Evolutionary conservation across 768 basidiomycete genomes (phyloP).

Genomic region (Porphyrellus cyaneotinctus): DNA sequence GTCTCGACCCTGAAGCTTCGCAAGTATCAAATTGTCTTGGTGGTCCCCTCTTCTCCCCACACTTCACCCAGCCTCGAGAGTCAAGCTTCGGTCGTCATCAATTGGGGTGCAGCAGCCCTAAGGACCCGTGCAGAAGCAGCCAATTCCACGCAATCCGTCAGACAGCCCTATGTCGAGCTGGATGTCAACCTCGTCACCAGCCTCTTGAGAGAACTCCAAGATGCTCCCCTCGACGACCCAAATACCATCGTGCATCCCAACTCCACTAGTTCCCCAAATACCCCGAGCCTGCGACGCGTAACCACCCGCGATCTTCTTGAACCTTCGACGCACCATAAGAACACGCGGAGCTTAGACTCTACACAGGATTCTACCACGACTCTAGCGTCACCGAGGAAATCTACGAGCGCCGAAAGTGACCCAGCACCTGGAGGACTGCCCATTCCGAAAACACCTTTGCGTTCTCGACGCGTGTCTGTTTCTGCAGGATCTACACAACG

Average conservation of each 20-base stretch:
- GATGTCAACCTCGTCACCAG: constrained; percentile 20
- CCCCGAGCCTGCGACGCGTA: constrained; percentile 13
- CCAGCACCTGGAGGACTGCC: neutral
- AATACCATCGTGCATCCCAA: constrained; percentile 4
- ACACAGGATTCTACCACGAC: constrained; percentile 1
- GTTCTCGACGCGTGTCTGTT: constrained; percentile 17
- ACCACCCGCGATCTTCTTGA: constrained; percentile 26
- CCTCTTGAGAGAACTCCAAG: constrained; percentile 22
- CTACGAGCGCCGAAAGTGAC: constrained; percentile 6
- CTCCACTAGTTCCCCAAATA: neutral
- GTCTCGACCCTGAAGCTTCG: constrained; percentile 53
- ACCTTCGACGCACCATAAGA: constrained; percentile 10
- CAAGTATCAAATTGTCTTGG: constrained; percentile 48
- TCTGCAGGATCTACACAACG: constrained; percentile 15
- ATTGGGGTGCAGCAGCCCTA: constrained; percentile 45
- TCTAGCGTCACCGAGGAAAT: constrained; percentile 9
- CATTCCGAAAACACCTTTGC: constrained; percentile 19
- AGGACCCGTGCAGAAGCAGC: constrained; percentile 25
- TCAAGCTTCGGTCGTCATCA: constrained; percentile 51
- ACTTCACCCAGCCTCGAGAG: constrained; percentile 45
- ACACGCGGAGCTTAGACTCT: constrained; percentile 3
- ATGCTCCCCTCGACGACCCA: constrained; percentile 11
- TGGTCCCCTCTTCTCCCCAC: constrained; percentile 38
- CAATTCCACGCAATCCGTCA: constrained; percentile 12
- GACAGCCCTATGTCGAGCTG: constrained; percentile 26